Percentiles rank a stretch among this genome's conserved stretches.
These are phyloP conservation scores for Clonostachys solani DNA, from an alignment of 2,329 filamentous ascomycete species.

Conservation along the genomic window DNA sequence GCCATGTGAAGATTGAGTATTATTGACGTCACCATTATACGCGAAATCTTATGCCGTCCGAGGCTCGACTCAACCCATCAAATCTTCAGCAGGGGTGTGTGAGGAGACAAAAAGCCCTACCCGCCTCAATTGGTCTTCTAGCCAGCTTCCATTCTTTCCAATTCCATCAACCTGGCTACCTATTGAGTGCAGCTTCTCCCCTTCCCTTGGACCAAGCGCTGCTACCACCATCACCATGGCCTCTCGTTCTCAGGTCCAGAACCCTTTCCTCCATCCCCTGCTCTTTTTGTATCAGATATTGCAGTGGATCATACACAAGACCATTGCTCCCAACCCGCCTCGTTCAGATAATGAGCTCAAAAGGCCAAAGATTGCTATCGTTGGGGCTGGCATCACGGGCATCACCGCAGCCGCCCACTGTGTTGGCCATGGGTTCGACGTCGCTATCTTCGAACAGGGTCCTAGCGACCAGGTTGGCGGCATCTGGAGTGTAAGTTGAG, in stretches of 20 bases:
- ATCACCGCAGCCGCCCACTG: slow-evolving; percentile 79
- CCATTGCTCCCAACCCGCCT: slow-evolving; percentile 69
- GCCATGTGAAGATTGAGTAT: too few species aligned
- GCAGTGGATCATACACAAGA: slow-evolving; percentile 58
- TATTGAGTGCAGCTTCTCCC: too few species aligned
- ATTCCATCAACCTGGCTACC: too few species aligned
- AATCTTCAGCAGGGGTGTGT: too few species aligned
- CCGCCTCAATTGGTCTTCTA: too few species aligned
- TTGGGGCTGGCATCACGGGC: slow-evolving; percentile 69
- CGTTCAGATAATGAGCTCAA: slow-evolving; percentile 49
- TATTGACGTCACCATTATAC: too few species aligned
- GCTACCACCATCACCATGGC: slow-evolving; percentile 16
- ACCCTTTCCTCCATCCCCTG: slow-evolving; percentile 46
- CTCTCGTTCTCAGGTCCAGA: slow-evolving; percentile 22
- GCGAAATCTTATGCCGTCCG: too few species aligned
- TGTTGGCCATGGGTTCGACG: slow-evolving; percentile 81
- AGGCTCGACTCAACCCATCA: too few species aligned
- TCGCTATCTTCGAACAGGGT: slow-evolving; percentile 73
- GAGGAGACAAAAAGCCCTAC: too few species aligned
- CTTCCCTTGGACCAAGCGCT: too few species aligned
- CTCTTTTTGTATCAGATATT: slow-evolving; percentile 60
- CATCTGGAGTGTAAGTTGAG: slow-evolving; percentile 66
- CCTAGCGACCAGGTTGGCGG: slow-evolving; percentile 64
- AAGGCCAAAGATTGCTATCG: slow-evolving; percentile 63
- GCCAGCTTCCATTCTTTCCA: too few species aligned